phyloP scores from a whole-genome alignment of 192 early-diverging fungal genomes.

The Linnemannia zychae region DNA sequence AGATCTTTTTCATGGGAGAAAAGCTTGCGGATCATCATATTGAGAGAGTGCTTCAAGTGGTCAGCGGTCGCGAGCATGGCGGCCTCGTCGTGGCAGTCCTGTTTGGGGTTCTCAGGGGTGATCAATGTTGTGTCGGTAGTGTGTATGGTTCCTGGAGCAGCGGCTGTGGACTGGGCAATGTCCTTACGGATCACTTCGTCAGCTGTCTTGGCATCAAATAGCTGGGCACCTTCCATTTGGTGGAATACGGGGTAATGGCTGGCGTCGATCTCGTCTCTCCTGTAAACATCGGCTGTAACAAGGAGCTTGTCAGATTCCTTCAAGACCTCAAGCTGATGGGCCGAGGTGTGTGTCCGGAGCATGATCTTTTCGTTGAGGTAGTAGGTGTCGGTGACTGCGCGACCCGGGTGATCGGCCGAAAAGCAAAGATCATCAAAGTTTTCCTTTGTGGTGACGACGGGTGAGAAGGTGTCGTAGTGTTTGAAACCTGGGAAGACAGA shows the following conservation, averaged over 20 bases:
- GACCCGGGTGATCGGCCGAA: conserved; percentile 83
- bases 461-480: conserved; percentile 75
- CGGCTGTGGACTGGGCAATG: conserved; percentile 24
- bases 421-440: conserved; percentile 97
- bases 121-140: conserved; percentile 66
- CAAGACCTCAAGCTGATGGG: conserved; percentile 91
- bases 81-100: conserved; percentile 73
- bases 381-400: conserved; percentile 91
- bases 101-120: conserved; percentile 78
- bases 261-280: conserved; percentile 96
- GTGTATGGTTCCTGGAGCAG: conserved; percentile 41
- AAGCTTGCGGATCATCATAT: conserved; percentile 82
- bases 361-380: conserved; percentile 87
- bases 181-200: conserved; percentile 51
- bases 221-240: conserved; percentile 95
- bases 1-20: conserved; percentile 76
- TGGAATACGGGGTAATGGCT: conserved; percentile 98
- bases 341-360: conserved; percentile 94
- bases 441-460: conserved; percentile 84
- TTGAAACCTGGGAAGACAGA: conserved; percentile 77
- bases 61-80: conserved; percentile 70
- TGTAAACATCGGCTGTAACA: conserved; percentile 97
- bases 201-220: conserved; percentile 67
- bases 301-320: conserved; percentile 78
- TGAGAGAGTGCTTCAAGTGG: conserved; percentile 87